Evolutionary conservation across 768 basidiomycete genomes (phyloP), one percentile per base, ranked within the genome.

Genomic region (Podaxis pistillaris): DNA sequence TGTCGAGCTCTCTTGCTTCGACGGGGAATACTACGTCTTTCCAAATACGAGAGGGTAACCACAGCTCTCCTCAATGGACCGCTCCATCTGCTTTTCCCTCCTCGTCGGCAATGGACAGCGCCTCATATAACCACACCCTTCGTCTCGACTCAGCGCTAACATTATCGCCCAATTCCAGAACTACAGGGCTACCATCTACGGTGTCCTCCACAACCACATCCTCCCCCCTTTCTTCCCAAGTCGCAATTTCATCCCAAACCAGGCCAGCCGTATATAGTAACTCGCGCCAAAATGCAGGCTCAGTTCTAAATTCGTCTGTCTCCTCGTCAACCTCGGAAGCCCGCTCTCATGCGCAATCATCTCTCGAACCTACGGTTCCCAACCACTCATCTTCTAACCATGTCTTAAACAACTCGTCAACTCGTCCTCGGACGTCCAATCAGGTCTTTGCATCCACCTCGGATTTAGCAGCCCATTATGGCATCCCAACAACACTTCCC

Each of bases 391-490:
- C 63, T 65, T 69, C 78, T 70, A 76, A 83, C 68, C 73, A 90
- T 91, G 89, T 68, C 71, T 70, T 91, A 85, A 88, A 77, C 76
- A 72, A 74, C 63, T 73, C 75, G 69, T 55, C 53, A 28, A 72
- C 75, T 72, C 86, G 87, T 90, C 89, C 78, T 74, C 77, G 85
- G 87, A 88, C 90, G 78, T 83, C 83, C 44, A 79, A 78, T 62
- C 79, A 80, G 76, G 83, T 90, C 67, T 90, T 89, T 69, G 75
- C 78, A 69, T 83, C 83, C 73, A 76, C 86, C 58, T 81, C 83
- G 75, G 90, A 88, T 77, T 78, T 89, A 61, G 86, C 89, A 68
- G 80, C 86, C 70, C 90, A 90, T 63, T 86, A 91, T 90, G 90
- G 89, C 76, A 85, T 91, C 71, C 90, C 90, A 64, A 83, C 86